phyloP scores from a whole-genome alignment of 1,139 yeast species.

The Zygotorulaspora mrakii region DNA sequence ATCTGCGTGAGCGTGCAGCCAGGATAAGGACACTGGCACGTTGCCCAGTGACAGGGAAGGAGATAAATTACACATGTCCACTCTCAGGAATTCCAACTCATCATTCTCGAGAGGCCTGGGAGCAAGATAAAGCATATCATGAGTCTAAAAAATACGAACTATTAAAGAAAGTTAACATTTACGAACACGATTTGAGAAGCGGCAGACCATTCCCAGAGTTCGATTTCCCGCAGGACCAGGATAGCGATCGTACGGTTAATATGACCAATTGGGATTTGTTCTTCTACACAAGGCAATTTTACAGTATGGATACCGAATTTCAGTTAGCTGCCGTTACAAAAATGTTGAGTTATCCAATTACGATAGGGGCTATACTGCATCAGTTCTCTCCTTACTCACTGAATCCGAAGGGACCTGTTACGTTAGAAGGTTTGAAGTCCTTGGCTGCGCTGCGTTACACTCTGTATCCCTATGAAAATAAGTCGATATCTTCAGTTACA shows the following conservation, averaged over 20 bases:
- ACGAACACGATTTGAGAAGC: conserved; percentile 90
- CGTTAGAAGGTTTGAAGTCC: conserved; percentile 89
- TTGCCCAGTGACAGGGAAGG: conserved; percentile 84
- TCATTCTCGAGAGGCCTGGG: conserved; percentile 87
- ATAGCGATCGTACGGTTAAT: conserved; percentile 71
- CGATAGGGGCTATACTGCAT: conserved; percentile 80
- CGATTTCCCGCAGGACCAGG: conserved; percentile 82
- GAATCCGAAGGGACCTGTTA: conserved; percentile 81
- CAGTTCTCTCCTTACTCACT: conserved; percentile 79
- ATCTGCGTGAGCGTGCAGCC: conserved; percentile 86
- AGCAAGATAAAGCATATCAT: conserved; percentile 71
- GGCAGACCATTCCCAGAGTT: conserved; percentile 95
- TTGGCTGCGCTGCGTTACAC: conserved; percentile 88
- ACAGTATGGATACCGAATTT: conserved; percentile 95
- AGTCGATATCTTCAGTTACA: conserved; percentile 43
- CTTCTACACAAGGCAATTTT: conserved; percentile 87
- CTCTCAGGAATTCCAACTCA: conserved; percentile 95
- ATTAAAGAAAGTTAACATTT: conserved; percentile 81
- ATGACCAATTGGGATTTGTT: conserved; percentile 88
- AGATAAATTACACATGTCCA: conserved; percentile 86
- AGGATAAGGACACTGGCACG: conserved; percentile 79
- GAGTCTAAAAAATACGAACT: conserved; percentile 60
- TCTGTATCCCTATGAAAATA: conserved; percentile 64
- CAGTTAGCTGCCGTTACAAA: conserved; percentile 94
- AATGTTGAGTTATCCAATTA: conserved; percentile 86